Conservation (phyloP, 257 asterid species). For the Oldenlandia corymbosa region DNA sequence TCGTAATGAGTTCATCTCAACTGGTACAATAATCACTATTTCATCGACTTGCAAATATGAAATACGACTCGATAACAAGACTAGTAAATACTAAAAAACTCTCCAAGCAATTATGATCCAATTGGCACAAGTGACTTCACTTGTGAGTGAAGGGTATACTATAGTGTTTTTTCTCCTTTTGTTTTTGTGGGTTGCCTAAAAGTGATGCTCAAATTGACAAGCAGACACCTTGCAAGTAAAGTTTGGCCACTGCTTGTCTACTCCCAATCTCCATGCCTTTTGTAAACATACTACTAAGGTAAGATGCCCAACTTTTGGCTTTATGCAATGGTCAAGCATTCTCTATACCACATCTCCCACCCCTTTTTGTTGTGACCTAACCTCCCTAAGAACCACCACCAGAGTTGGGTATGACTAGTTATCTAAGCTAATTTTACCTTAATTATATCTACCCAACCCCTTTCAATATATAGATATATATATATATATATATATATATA, state of each 20-base stretch:
- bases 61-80: no score
- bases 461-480: neutral
- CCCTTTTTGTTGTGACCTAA: slow-evolving; percentile 21
- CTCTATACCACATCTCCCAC: slow-evolving; percentile 13
- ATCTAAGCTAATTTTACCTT: neutral
- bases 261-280: slow-evolving; percentile 22
- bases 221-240: slow-evolving; percentile 33
- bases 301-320: slow-evolving; percentile 44
- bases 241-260: slow-evolving; percentile 54
- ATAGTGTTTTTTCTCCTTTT: slow-evolving; percentile 4
- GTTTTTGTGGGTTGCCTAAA: slow-evolving; percentile 10
- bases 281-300: slow-evolving; percentile 34
- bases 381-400: slow-evolving; percentile 11
- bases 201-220: slow-evolving; percentile 46
- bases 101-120: slow-evolving; percentile 5
- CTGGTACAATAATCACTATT: no score
- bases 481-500: no score
- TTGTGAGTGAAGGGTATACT: slow-evolving; percentile 44
- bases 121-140: slow-evolving; percentile 38
- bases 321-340: slow-evolving; percentile 31
- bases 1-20: no score
- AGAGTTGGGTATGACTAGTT: slow-evolving; percentile 8
- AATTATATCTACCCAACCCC: neutral
- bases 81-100: slow-evolving; percentile 6
- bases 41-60: no score